Evolutionary conservation across 2,329 filamentous ascomycete genomes (phyloP), one percentile per base, ranked within the genome.

Genomic region (Neurospora sp.): DNA sequence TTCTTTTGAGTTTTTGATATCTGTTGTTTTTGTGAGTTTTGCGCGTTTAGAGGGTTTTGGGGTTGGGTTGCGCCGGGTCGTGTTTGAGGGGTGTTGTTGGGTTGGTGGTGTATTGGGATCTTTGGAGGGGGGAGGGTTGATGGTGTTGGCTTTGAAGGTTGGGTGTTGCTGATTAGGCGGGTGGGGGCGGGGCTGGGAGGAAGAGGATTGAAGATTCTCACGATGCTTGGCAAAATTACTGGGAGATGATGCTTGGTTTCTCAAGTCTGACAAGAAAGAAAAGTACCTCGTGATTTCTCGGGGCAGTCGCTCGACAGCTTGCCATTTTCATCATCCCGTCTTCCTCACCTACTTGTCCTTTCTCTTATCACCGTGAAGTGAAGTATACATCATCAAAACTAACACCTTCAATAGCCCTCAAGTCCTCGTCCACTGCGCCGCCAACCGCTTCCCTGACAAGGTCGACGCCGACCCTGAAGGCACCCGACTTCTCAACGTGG

Each of bases 391-490:
- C 0, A 52, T 28, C 19, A 58, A 58, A 8, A 2, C 36, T 46
- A 33, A 66, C 52, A 17, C 3, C 13, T 17, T 62, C 52, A 58
- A 3, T 10, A 78, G 73, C 71, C 73, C 73, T 67, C 82, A 90
- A 72, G 92, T 91, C 68, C 88, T 97, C 66, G 86, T 97, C 42
- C 93, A 97, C 79, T 95, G 93, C 78, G 94, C 93, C 52, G 93
- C 93, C 66, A 94, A 97, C 79, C 89, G 93, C 72, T 96, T 91
- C 76, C 93, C 94, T 2, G 93, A 97, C 80, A 91, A 91, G 78
- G 95, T 93, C 77, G 91, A 93, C 75, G 86, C 87, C 73, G 88
- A 97, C 78, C 93, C 93, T 2, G 87, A 90, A 71, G 91, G 88
- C 69, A 92, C 93, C 3, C 87, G 86, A 71, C 85, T 85, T 19